Evolutionary conservation across 2,329 filamentous ascomycete species (phyloP), one percentile per base, ranked within the genome.

Genomic region (Coniosporium tulheliwenetii): DNA sequence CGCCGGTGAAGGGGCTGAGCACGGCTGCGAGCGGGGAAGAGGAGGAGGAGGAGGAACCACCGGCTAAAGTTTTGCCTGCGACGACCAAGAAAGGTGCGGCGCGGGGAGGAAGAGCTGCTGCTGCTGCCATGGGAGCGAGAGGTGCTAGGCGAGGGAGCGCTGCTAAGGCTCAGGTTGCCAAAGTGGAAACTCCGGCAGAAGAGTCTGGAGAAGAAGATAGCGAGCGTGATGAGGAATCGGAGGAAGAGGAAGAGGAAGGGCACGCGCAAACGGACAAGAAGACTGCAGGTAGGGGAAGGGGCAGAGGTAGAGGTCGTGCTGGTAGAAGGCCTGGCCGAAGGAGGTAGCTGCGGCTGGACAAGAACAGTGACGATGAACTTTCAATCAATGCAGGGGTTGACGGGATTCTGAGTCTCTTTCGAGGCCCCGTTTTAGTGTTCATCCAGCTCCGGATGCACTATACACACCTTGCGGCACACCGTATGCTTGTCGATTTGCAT

Each of bases 141-240:
- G 50, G 38, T 38, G 43, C 16, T n/a, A 43, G 36, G 30, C 38
- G 48, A 26, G 48, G 50, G 16, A 49, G 53, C 36, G 49, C 19
- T 26, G 19, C 19, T 26, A 26, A 26, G 19, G 19, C 7, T 4
- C 19, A 52, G 41, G 48, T 46, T 12, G 41, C 34, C 10, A 38
- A 33, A 14, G 42, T 36, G 5, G 52, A 53, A 36, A 48, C 45
- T 32, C 49, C 47, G 10, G 47, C 44, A n/a, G 51, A 50, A 16
- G 48, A 50, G 30, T 45, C 45, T 15, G 50, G 51, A 35, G 48
- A 40, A 5, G 43, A 43, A 32, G 45, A 48, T 9, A 43, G 47
- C 12, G 47, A 46, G 8, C 42, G 42, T 1, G 47, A 49, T 14
- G 48, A 48, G 10, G 51, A 48, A 29, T 48, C 48, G 2, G 50